These are phyloP conservation scores for Puccinia triticina DNA, from an alignment of 1,284 basidiomycete genomes.

Conservation along the genomic window DNA sequence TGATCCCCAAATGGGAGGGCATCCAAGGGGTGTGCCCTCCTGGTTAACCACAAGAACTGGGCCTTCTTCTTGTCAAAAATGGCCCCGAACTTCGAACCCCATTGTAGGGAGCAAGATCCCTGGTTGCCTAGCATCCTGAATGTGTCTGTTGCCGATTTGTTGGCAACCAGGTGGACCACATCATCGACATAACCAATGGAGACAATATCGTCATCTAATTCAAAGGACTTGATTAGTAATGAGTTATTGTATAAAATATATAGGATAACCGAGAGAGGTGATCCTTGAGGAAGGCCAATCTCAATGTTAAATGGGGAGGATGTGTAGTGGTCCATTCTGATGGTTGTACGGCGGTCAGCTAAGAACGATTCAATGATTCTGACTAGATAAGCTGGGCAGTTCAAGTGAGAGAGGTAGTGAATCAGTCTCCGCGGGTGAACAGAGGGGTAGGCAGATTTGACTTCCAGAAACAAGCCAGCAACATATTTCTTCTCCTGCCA, in stretches of 20 bases:
- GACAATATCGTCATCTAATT: background rate
- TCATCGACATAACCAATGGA: constrained; percentile 27
- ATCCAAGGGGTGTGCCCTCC: background rate
- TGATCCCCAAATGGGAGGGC: background rate
- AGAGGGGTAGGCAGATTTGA: constrained; percentile 20
- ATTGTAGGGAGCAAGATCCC: background rate
- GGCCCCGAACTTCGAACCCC: background rate
- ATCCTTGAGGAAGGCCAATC: too few species aligned
- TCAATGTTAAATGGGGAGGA: background rate
- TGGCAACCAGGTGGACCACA: background rate
- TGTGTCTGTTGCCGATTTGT: too few species aligned
- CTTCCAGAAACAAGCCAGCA: constrained; percentile 19
- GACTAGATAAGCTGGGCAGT: too few species aligned
- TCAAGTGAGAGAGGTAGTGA: too few species aligned
- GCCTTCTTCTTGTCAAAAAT: too few species aligned
- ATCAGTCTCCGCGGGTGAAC: background rate
- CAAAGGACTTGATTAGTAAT: background rate
- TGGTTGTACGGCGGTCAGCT: background rate
- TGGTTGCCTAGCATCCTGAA: background rate
- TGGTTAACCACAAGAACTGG: background rate
- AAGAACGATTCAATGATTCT: background rate
- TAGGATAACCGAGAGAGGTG: background rate
- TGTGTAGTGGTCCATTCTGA: background rate
- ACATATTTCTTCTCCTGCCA: too few species aligned
- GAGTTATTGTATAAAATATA: constrained; percentile 23